These are phyloP conservation scores for Pseudisothecium myosuroides DNA, from an alignment of 225 moss, liverwort and hornwort species.

Conservation along the genomic window DNA sequence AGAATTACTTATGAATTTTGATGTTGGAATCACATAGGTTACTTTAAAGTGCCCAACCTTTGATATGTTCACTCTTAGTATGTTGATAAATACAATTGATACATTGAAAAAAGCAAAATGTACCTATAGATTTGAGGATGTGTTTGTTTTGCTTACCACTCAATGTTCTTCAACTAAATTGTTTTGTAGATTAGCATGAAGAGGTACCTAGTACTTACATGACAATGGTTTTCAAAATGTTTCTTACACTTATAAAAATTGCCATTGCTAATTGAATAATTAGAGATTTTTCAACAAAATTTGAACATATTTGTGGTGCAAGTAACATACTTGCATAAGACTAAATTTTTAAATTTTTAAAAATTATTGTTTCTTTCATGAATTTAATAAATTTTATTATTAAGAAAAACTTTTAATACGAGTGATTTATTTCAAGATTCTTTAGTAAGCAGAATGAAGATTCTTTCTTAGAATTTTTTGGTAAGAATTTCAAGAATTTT, in stretches of 20 bases:
- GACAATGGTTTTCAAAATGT: background rate
- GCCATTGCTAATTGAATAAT: background rate
- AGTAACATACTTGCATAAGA: background rate
- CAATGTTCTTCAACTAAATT: too few species aligned
- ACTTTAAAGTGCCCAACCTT: too few species aligned
- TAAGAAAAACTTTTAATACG: too few species aligned
- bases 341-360: too few species aligned
- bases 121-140: background rate
- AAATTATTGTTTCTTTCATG: background rate
- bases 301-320: rapidly evolving
- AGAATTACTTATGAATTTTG: too few species aligned
- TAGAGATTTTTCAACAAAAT: background rate
- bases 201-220: too few species aligned
- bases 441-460: background rate
- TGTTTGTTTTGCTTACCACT: background rate
- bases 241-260: background rate
- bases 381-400: background rate
- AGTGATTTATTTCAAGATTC: background rate
- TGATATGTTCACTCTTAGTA: background rate
- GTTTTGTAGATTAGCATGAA: background rate
- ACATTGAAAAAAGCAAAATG: background rate
- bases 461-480: too few species aligned
- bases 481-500: too few species aligned
- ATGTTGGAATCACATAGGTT: too few species aligned
- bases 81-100: background rate